Conservation (phyloP, 2,329 filamentous ascomycete species). For the Didymellaceae sp. region DNA sequence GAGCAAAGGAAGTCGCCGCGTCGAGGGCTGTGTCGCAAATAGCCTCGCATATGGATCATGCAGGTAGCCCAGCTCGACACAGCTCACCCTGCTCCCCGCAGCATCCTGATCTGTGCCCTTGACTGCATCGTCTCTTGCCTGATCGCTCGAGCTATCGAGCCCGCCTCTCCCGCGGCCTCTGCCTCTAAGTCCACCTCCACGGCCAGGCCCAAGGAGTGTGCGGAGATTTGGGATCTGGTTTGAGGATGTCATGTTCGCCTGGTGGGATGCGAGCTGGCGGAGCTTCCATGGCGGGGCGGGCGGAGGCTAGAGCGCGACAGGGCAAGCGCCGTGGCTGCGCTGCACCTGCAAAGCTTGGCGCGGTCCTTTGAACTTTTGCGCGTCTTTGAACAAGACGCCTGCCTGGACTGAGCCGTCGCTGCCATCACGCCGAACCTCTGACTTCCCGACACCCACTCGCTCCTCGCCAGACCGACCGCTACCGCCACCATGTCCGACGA, state of each 20-base stretch:
- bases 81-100: conserved; percentile 85
- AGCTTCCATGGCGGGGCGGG: conserved; percentile 39
- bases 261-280: conserved; percentile 23
- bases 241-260: conserved; percentile 64
- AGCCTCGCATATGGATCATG: conserved; percentile 77
- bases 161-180: conserved; percentile 52
- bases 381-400: conserved; percentile 30
- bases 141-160: conserved; percentile 31
- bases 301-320: conserved; percentile 23
- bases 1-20: conserved; percentile 84
- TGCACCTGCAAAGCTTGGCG: conserved; percentile 3
- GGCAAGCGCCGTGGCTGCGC: conserved; percentile 9
- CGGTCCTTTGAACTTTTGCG: conserved; percentile 36
- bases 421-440: conserved; percentile 11
- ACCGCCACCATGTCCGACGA: conserved; percentile 39
- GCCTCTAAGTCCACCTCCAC: conserved; percentile 55
- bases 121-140: conserved; percentile 72
- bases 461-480: neutral
- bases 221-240: conserved; percentile 80
- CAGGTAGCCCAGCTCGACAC: conserved; percentile 84
- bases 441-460: conserved; percentile 16
- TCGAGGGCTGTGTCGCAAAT: conserved; percentile 66
- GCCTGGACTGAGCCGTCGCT: conserved; percentile 8
- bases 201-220: conserved; percentile 61
- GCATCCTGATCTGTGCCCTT: conserved; percentile 93